Evolutionary conservation across 73 alveolate genomes (phyloP).

Genomic region (Paramecium sexaurelia): DNA sequence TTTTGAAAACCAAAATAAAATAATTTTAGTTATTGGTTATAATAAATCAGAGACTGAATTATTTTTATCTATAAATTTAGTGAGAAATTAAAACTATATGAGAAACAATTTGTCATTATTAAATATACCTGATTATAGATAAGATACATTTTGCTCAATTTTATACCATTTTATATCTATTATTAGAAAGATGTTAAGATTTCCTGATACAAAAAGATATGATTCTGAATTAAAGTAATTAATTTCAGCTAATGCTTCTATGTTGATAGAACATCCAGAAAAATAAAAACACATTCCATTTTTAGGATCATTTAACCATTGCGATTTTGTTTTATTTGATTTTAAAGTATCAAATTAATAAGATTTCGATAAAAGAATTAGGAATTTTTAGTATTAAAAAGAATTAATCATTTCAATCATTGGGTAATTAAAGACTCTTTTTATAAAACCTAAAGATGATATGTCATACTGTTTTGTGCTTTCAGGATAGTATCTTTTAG

Average conservation of each 20-base stretch:
- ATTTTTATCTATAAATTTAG: not conserved
- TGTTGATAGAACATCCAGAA: constrained; percentile 12
- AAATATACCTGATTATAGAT: not conserved
- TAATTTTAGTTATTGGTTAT: not conserved
- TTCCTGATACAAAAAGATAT: not conserved
- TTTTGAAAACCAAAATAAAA: not conserved
- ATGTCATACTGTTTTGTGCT: not conserved
- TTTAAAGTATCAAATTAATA: not conserved
- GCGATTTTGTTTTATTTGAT: not conserved
- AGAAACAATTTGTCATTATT: not conserved
- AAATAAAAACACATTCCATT: not conserved
- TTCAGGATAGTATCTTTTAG: not conserved
- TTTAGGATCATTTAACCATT: not conserved
- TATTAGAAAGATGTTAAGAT: not conserved
- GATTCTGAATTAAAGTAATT: not conserved
- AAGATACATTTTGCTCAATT: not conserved
- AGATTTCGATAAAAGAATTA: not conserved
- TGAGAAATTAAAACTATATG: not conserved
- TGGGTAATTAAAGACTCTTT: not conserved
- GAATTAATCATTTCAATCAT: not conserved
- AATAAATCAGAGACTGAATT: not conserved
- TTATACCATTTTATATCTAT: not conserved
- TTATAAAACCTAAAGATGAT: not conserved
- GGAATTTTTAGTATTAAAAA: not conserved
- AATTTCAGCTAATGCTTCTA: not conserved